Conservation (phyloP, 1,139 yeast genomes). For the Magnusiomyces suaveolens region DNA sequence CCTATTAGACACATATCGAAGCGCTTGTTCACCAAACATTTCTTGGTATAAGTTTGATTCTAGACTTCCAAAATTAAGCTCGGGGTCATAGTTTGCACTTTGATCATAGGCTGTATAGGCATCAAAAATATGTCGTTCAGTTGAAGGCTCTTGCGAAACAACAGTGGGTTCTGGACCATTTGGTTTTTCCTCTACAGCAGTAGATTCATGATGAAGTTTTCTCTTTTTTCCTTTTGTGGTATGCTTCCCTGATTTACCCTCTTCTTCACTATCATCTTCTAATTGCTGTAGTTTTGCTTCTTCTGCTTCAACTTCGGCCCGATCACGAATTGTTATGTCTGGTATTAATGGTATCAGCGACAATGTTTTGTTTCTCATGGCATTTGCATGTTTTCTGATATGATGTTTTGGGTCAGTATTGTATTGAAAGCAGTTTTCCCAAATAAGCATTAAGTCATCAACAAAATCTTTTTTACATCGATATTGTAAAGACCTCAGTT, state of each 20-base stretch:
- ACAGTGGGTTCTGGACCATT: slow-evolving; percentile 6
- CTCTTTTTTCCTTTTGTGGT: slow-evolving; percentile 12
- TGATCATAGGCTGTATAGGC: slow-evolving; percentile 9
- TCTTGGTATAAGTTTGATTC: slow-evolving; percentile 76
- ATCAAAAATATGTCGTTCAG: not conserved
- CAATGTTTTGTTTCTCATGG: slow-evolving; percentile 86
- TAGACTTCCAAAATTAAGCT: slow-evolving; percentile 34
- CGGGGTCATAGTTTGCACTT: slow-evolving; percentile 11
- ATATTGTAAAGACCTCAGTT: slow-evolving; percentile 71
- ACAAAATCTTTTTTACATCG: slow-evolving; percentile 80
- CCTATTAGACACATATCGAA: slow-evolving; percentile 62
- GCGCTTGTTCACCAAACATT: slow-evolving; percentile 67
- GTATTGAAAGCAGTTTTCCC: slow-evolving; percentile 89
- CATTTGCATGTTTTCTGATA: slow-evolving; percentile 81
- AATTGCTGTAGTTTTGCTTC: slow-evolving; percentile 42
- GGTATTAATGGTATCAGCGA: slow-evolving; percentile 78
- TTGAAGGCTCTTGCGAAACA: slow-evolving; percentile 7
- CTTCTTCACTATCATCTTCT: slow-evolving; percentile 26
- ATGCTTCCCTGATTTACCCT: slow-evolving; percentile 15
- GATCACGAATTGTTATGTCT: slow-evolving; percentile 66
- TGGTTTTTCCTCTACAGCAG: slow-evolving; percentile 7
- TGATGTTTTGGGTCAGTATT: slow-evolving; percentile 95
- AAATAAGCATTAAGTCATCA: slow-evolving; percentile 84
- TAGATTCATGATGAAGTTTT: slow-evolving; percentile 7
- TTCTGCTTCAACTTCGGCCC: slow-evolving; percentile 82